Evolutionary conservation across 331 rosid species (phyloP).

Genomic region (Telfairia occidentalis): DNA sequence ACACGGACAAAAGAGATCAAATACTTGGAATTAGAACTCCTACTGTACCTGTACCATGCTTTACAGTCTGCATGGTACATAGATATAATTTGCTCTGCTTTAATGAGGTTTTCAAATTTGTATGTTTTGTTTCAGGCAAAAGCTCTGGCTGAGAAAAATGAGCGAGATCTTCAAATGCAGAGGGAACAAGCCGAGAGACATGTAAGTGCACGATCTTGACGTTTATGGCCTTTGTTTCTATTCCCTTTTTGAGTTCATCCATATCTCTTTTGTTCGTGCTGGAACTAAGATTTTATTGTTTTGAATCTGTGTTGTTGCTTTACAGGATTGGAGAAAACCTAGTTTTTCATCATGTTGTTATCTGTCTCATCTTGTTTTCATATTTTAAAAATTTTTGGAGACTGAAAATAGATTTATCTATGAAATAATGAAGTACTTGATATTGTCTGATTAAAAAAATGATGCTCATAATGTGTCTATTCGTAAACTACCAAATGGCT

Average conservation of each 20-base stretch:
- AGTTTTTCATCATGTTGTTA: neutral
- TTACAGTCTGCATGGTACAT: neutral
- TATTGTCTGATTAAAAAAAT: neutral
- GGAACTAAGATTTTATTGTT: neutral
- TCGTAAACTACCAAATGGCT: neutral
- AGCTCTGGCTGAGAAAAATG: constrained; percentile 93
- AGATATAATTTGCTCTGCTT: neutral
- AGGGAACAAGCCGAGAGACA: constrained; percentile 98
- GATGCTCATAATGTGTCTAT: neutral
- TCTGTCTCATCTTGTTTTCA: neutral
- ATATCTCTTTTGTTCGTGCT: neutral
- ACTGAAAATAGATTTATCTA: neutral
- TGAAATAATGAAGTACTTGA: neutral
- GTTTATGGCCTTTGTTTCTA: neutral
- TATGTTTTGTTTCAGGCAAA: constrained; percentile 39
- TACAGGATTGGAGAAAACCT: neutral
- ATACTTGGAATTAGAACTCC: neutral
- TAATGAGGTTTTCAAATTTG: neutral
- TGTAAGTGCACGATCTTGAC: constrained; percentile 33
- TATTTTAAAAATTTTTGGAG: neutral
- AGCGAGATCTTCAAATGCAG: constrained; percentile 84
- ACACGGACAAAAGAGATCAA: neutral
- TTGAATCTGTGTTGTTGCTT: neutral
- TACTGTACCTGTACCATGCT: neutral
- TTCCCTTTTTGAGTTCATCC: neutral